Base-by-base conservation (phyloP, 495 filamentous ascomycete species). In the Jackrogersella multiformis region DNA sequence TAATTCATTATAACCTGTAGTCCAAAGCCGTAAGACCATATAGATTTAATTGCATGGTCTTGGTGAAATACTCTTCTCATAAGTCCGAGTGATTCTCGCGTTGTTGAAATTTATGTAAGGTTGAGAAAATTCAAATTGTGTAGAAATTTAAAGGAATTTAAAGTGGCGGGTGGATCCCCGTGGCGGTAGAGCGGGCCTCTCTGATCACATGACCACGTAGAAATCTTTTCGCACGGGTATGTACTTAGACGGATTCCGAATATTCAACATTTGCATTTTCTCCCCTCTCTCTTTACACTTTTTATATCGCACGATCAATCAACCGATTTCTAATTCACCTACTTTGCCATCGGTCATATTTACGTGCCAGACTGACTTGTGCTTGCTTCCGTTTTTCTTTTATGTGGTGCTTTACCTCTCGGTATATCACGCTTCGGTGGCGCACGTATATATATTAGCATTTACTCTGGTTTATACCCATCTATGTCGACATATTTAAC, bases 341-440 rank as follows among this genome's bases (percentile, higher is more conserved):
- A 79, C 77, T 81, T n/a, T 74, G 65, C 71, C 77, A 72, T 78
- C 74, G 81, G 79, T 84, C 82, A 84, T 78, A 82, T 82, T 80
- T 79, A 74, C 74, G 78, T 83, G 79, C 77, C 63, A 81, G 74
- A 79, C 51, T 61, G 70, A 78, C 28, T 66, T 66, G 70, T 75
- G 77, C 53, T 54, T 61, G 73, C 55, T 67, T 61, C 61, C 69
- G 64, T 46, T 35, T 64, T 56, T 7, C 44, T 23, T 35, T 58
- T 60, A 3, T 62, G 67, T 70, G 66, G 39, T 68, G 52, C 18
- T 64, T 21, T 57, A 49, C 42, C 41, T 15, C 44, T 20, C 30
- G 68, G 61, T 67, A 54, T 42, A 64, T 69, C 66, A 61, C 70
- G 51, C 52, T 68, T 67, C 67, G 66, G 70, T 39, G 57, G 70